Evolutionary conservation across 208 protist genomes (phyloP).

Genomic region (Leptomonas pyrrhocoris): DNA sequence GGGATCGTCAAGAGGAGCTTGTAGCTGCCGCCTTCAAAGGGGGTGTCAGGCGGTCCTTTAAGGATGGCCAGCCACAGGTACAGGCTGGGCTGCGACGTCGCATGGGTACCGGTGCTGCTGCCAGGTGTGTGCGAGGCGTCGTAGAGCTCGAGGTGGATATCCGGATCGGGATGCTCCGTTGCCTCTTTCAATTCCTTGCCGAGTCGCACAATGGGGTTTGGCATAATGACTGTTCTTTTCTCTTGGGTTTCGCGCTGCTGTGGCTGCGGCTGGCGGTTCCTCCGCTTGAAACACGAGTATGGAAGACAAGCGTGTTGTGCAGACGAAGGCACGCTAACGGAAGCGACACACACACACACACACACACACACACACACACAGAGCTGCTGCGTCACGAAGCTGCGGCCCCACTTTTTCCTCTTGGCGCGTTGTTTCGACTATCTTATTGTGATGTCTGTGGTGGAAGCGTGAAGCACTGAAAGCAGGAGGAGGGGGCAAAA

Average conservation of each 20-base stretch:
- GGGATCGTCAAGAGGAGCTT: slow-evolving; percentile 68
- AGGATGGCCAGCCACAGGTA: slow-evolving; percentile 76
- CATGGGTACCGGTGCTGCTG: not conserved
- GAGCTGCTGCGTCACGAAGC: no score
- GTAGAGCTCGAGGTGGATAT: slow-evolving; percentile 54
- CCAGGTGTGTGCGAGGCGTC: slow-evolving; percentile 7
- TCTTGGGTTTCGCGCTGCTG: no score
- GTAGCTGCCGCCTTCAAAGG: slow-evolving; percentile 81
- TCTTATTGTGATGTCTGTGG: no score
- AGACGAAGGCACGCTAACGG: no score
- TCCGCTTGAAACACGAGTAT: no score
- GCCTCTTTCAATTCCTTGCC: slow-evolving; percentile 68
- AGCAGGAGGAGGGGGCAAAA: no score
- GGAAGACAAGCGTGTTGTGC: no score
- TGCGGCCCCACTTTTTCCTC: no score
- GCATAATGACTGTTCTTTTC: no score
- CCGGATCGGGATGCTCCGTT: slow-evolving; percentile 42
- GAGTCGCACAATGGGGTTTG: slow-evolving; percentile 51
- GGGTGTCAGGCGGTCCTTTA: slow-evolving; percentile 73
- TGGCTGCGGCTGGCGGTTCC: not conserved
- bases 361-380: not conserved
- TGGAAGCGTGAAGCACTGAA: no score
- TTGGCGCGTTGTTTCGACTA: no score
- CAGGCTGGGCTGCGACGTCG: slow-evolving; percentile 23
- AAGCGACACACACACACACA: no score